Base-by-base conservation (phyloP, 2,329 filamentous ascomycete species). In the Acrocalymma vagum region DNA sequence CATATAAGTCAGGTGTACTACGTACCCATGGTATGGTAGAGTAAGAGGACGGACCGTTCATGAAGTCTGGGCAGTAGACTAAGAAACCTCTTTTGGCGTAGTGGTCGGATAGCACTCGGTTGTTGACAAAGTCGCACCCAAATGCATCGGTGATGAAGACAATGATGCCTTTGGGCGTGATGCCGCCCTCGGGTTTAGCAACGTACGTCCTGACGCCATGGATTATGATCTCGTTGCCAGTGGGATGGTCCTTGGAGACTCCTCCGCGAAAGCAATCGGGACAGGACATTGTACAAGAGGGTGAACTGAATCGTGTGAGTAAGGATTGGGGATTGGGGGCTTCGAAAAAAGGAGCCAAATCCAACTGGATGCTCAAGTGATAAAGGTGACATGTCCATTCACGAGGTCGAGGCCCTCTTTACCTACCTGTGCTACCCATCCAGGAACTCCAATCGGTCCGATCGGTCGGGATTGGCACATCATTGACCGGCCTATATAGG, bases 21-120 rank as follows among this genome's bases (percentile, higher is more conserved):
- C n/a, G n/a, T n/a, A n/a, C n/a, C n/a, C n/a, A n/a, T 9, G 14
- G 16, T 4, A 30, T n/a, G n/a, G 14, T 30, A 14, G 29, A 8
- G 16, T 3, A 10, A n/a, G 16, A n/a, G 13, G 13, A 30, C 29
- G 29, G 13, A 30, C 29, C 29, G 2, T 30, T 30, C 29, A 30
- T 30, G 29, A 30, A 16, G 16, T 30, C 29, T 30, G 29, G 29
- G 29, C 29, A 30, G 29, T 30, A 30, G 16, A 30, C 29, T 18
- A 30, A 16, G 17, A 30, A 30, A 18, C 29, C 29, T 30, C 29
- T n/a, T 9, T 30, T 30, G 16, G 29, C 29, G 20, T 30, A 30
- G 29, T 30, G 29, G 16, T 30, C 14, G n/a, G 13, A 30, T 18
- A 30, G 20, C 14, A 30, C 29, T 18, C 29, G 13, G 16, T 30